Percentiles rank a stretch among this genome's conserved stretches.
Conservation (phyloP, 768 basidiomycete genomes). For the Lyophyllum semitale region DNA sequence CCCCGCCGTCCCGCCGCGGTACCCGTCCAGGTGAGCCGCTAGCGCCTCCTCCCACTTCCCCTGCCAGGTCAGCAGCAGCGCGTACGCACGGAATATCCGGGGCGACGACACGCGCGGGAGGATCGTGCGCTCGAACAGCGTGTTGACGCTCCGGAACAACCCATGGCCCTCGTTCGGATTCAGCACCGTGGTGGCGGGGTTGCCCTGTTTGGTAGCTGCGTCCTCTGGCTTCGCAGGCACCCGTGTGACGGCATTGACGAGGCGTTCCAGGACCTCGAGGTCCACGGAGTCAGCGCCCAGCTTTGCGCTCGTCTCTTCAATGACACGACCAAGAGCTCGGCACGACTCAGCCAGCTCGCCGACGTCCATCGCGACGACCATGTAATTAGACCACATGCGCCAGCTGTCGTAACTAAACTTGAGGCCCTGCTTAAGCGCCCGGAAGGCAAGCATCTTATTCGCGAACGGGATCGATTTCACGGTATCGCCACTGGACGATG, state of each 20-base stretch:
- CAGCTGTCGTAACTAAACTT: constrained; percentile 86
- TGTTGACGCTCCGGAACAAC: constrained; percentile 63
- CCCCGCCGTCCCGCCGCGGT: constrained; percentile 67
- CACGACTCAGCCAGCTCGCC: constrained; percentile 89
- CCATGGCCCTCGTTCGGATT: constrained; percentile 70
- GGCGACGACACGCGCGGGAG: constrained; percentile 80
- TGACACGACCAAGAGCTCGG: constrained; percentile 78
- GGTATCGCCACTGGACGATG: constrained; percentile 10
- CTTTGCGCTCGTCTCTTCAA: constrained; percentile 69
- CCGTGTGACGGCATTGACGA: constrained; percentile 85
- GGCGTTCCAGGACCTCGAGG: constrained; percentile 82
- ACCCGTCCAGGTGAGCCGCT: constrained; percentile 83
- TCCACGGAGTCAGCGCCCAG: constrained; percentile 65
- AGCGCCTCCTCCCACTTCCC: constrained; percentile 74
- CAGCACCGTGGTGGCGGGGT: not conserved
- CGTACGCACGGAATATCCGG: constrained; percentile 83
- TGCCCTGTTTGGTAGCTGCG: constrained; percentile 20
- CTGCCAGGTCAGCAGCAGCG: constrained; percentile 76
- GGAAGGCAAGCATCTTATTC: constrained; percentile 88
- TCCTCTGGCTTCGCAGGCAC: constrained; percentile 42
- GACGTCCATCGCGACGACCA: constrained; percentile 89
- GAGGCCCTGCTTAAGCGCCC: constrained; percentile 89
- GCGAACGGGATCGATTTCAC: constrained; percentile 52
- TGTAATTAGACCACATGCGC: constrained; percentile 99
- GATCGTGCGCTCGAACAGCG: constrained; percentile 77